Base-by-base conservation (phyloP, 371 early-diverging fungal species). In the Mucor ambiguus region DNA sequence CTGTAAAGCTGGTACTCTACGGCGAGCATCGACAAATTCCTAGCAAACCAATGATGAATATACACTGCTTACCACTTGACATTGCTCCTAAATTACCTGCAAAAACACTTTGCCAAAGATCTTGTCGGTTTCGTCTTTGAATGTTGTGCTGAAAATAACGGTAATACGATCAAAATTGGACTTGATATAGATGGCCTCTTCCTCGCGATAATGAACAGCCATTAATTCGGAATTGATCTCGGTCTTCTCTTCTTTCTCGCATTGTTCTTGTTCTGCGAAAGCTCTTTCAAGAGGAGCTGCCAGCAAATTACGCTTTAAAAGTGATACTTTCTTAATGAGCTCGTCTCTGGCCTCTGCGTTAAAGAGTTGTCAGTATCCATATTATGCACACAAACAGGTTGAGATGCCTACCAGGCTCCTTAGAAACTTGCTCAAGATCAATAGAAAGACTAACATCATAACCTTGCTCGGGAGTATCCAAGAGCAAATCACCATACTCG, bases 1-100 rank as follows among this genome's bases (percentile, higher is more conserved):
- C 76, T 96, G 96, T 61, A 95, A 87, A 33, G 88, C 83, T 46
- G 92, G 91, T 71, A 90, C 93, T 71, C 96, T 90, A 69, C 96
- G 91, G 48, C 99, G 87, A 22, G 96, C 98, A 82, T 99, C 99
- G 8, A 96, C 97, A 79, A 98, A 99, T 89, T 99, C 99, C 90
- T 94, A 66, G 12, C 32, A 2, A 4, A 0, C 9, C 10, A 11
- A 46, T 22, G 32, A 28, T 22, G 22, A 54, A 38, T 48, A 48
- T 7, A 20, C 24, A 9, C 48, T 35, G 18, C n/a, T 57, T 14
- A 29, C 37, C 7, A n/a, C 33, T 26, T 12, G 16, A 32, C 26
- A n/a, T 12, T 12, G n/a, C 20, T 20, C 20, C 30, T 24, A 14
- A 33, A 61, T 41, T 80, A 91, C 94, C 87, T 98, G 98, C 73